Evolutionary conservation across 169 alveolate species (phyloP).

Genomic region (Eimeria maxima): DNA sequence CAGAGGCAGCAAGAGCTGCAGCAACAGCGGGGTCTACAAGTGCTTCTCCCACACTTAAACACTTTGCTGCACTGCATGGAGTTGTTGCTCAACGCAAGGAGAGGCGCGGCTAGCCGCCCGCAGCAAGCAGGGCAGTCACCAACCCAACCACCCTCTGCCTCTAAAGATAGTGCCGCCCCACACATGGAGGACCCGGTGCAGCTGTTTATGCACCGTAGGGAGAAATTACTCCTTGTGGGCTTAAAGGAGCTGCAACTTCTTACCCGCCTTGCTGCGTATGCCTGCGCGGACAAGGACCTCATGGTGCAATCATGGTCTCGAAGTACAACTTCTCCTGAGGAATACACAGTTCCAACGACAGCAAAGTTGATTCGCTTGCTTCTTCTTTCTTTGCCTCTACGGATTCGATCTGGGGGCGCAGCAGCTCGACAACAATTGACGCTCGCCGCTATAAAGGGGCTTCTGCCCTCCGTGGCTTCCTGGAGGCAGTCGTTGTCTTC

Average conservation of each 20-base stretch:
- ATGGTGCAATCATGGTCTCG: not conserved
- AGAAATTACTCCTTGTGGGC: constrained; percentile 61
- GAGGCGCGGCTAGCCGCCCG: not conserved
- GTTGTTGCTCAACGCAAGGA: constrained; percentile 64
- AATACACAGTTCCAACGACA: not conserved
- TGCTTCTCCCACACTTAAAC: constrained; percentile 68
- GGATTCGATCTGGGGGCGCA: constrained; percentile 72
- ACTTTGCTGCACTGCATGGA: constrained; percentile 65
- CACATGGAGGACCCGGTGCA: not conserved
- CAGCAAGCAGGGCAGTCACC: not conserved
- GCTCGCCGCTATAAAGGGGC: constrained; percentile 52
- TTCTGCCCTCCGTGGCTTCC: constrained; percentile 48
- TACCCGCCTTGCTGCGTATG: constrained; percentile 77
- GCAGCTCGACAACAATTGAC: constrained; percentile 71
- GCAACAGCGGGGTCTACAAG: constrained; percentile 60
- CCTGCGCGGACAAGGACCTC: constrained; percentile 30
- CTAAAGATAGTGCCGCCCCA: not conserved
- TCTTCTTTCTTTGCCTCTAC: constrained; percentile 61
- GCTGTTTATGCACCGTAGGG: constrained; percentile 23
- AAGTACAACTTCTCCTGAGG: not conserved
- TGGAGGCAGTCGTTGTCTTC: constrained; percentile 26
- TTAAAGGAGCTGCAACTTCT: constrained; percentile 81
- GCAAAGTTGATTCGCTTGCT: constrained; percentile 63
- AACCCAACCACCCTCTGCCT: not conserved
- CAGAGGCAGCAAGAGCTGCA: constrained; percentile 56